Conservation (phyloP, 2,329 filamentous ascomycete species). For the Ascochyta viciae-villosae region DNA sequence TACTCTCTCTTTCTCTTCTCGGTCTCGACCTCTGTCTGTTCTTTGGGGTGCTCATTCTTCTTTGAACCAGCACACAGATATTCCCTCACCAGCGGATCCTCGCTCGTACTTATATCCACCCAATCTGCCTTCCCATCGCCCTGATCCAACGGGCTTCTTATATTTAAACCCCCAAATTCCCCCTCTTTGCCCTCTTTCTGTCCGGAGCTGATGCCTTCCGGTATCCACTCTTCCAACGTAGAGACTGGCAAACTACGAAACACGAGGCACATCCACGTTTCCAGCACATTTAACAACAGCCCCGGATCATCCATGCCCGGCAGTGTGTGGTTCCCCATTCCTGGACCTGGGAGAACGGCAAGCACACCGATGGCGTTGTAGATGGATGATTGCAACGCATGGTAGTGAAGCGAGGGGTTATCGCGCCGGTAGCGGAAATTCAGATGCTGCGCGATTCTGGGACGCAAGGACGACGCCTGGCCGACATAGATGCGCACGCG, state of each 20-base stretch:
- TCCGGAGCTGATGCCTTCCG: not conserved
- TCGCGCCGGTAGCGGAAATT: slow-evolving; percentile 47
- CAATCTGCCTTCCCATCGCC: slow-evolving; percentile 26
- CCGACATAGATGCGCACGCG: slow-evolving; percentile 40
- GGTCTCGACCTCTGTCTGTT: not conserved
- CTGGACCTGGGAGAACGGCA: slow-evolving; percentile 22
- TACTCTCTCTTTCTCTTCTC: slow-evolving; percentile 16
- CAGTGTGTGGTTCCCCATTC: slow-evolving; percentile 19
- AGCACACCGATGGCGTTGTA: slow-evolving; percentile 40
- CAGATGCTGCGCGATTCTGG: slow-evolving; percentile 38
- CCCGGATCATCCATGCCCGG: slow-evolving; percentile 37
- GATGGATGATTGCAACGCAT: slow-evolving; percentile 37
- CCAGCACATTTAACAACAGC: slow-evolving; percentile 42
- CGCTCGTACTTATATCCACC: slow-evolving; percentile 31
- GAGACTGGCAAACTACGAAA: slow-evolving; percentile 35
- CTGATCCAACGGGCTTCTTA: slow-evolving; percentile 42
- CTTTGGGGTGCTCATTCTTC: not conserved
- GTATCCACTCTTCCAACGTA: slow-evolving; percentile 34
- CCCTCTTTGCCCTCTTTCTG: slow-evolving; percentile 24
- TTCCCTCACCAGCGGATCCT: slow-evolving; percentile 32
- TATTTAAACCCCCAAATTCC: slow-evolving; percentile 36
- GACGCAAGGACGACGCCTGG: slow-evolving; percentile 36
- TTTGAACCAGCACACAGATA: slow-evolving; percentile 20
- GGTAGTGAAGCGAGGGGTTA: slow-evolving; percentile 44
- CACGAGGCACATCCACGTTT: slow-evolving; percentile 47